These are phyloP conservation scores for Ostreobium quekettii DNA, from an alignment of 139 green algal genomes.

Conservation along the genomic window DNA sequence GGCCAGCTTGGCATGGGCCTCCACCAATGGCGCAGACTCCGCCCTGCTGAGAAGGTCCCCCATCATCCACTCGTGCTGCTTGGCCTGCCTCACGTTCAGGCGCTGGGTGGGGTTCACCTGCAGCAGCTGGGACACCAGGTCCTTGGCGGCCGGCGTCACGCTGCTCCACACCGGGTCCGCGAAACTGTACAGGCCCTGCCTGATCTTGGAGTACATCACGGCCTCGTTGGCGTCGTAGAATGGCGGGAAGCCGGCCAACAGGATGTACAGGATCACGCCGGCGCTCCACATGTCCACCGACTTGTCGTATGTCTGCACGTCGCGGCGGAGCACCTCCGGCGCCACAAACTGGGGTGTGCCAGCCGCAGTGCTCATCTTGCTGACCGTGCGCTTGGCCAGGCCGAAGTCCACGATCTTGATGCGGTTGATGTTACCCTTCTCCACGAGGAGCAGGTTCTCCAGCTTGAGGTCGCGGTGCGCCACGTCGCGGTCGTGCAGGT, in stretches of 20 bases:
- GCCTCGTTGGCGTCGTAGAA: constrained; percentile 67
- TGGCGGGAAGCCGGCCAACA: constrained; percentile 67
- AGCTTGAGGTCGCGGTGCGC: constrained; percentile 76
- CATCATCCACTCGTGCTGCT: constrained; percentile 62
- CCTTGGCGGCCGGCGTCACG: constrained; percentile 53
- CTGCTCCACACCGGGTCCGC: constrained; percentile 25
- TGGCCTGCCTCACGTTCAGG: constrained; percentile 49
- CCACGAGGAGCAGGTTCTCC: constrained; percentile 78
- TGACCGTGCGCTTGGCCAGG: constrained; percentile 51
- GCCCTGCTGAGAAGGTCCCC: not conserved
- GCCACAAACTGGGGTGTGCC: constrained; percentile 57
- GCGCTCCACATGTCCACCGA: constrained; percentile 45
- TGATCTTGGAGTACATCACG: not conserved
- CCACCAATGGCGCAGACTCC: too few species aligned
- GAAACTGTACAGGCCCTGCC: constrained; percentile 22
- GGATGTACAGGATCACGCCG: constrained; percentile 50
- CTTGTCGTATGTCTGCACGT: not conserved
- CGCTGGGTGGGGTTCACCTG: constrained; percentile 45
- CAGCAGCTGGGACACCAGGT: constrained; percentile 59
- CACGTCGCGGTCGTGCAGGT: constrained; percentile 38
- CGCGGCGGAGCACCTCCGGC: constrained; percentile 11
- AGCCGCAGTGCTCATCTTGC: constrained; percentile 63
- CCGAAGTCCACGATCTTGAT: constrained; percentile 83
- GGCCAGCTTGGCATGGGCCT: too few species aligned
- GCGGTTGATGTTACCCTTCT: constrained; percentile 43